These are phyloP conservation scores for Creolimax fragrantissima DNA, from an alignment of 78 protist species.

Conservation along the genomic window DNA sequence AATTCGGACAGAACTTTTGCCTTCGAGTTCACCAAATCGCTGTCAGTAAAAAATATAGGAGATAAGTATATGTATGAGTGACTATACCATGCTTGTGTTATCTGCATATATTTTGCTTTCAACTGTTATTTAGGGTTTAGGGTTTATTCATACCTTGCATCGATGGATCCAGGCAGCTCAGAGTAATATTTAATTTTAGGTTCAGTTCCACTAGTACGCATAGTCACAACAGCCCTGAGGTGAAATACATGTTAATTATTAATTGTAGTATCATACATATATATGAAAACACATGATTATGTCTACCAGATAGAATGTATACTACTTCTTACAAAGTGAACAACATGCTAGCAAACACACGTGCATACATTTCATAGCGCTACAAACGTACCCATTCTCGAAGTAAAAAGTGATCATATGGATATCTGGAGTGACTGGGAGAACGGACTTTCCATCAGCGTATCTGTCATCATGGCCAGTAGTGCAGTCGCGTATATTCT, in stretches of 20 bases:
- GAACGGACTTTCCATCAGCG: background rate
- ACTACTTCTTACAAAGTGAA: too few species aligned
- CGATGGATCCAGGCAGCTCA: conserved; percentile 44
- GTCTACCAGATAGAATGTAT: too few species aligned
- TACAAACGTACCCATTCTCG: too few species aligned
- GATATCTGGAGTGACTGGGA: conserved; percentile 3
- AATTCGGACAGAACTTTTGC: background rate
- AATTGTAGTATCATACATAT: too few species aligned
- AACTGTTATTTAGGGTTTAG: too few species aligned
- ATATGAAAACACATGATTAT: too few species aligned
- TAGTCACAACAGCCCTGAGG: conserved; percentile 72
- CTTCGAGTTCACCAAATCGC: background rate
- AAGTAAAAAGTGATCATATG: conserved; percentile 90
- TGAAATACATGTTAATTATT: too few species aligned
- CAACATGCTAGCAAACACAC: too few species aligned
- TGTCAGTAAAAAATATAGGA: background rate
- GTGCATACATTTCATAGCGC: too few species aligned
- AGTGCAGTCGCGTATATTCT: conserved; percentile 71
- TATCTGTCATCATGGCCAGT: conserved; percentile 52
- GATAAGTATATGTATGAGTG: too few species aligned
- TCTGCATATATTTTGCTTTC: too few species aligned
- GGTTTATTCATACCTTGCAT: background rate
- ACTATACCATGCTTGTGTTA: too few species aligned
- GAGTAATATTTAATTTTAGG: conserved; percentile 95
- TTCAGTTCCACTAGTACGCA: conserved; percentile 96